Conservation (phyloP, 2,329 filamentous ascomycete genomes). For the Lachnellula hyalina region DNA sequence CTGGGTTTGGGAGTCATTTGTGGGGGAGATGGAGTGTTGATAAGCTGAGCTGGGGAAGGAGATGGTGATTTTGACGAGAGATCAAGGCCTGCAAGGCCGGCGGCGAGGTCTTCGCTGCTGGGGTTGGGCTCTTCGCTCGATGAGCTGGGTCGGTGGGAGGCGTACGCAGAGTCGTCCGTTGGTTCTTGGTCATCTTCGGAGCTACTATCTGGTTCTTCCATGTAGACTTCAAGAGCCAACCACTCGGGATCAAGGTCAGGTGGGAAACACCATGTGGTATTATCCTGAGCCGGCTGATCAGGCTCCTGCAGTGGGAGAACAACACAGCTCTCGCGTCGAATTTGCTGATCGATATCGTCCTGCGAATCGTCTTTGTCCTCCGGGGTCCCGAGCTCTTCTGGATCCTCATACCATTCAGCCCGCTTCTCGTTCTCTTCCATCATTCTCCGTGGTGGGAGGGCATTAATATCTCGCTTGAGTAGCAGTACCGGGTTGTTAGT, state of each 20-base stretch:
- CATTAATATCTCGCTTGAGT: constrained; percentile 62
- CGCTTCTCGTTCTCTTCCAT: constrained; percentile 39
- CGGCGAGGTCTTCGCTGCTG: constrained; percentile 10
- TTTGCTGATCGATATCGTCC: constrained; percentile 28
- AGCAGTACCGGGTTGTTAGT: constrained; percentile 63
- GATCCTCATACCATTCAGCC: constrained; percentile 17
- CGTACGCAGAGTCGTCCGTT: constrained; percentile 22
- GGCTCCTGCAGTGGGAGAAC: constrained; percentile 7
- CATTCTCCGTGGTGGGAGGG: constrained; percentile 61
- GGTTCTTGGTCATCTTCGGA: constrained; percentile 41
- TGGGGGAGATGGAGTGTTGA: neutral
- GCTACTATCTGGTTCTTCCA: constrained; percentile 48
- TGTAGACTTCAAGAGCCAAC: constrained; percentile 69
- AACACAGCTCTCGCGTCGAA: constrained; percentile 28
- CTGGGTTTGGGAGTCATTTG: neutral
- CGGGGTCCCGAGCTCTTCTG: constrained; percentile 2
- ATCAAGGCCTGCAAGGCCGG: constrained; percentile 21
- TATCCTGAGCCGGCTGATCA: constrained; percentile 1
- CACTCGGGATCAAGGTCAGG: constrained; percentile 66
- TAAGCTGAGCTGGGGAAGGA: constrained; percentile 3
- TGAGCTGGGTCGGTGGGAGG: constrained; percentile 19
- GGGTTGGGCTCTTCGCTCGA: constrained; percentile 10
- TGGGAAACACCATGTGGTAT: constrained; percentile 48
- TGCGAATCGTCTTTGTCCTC: constrained; percentile 10
- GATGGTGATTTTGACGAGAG: constrained; percentile 19